phyloP scores from a whole-genome alignment of 768 basidiomycete species.

The Auricularia cornea region DNA sequence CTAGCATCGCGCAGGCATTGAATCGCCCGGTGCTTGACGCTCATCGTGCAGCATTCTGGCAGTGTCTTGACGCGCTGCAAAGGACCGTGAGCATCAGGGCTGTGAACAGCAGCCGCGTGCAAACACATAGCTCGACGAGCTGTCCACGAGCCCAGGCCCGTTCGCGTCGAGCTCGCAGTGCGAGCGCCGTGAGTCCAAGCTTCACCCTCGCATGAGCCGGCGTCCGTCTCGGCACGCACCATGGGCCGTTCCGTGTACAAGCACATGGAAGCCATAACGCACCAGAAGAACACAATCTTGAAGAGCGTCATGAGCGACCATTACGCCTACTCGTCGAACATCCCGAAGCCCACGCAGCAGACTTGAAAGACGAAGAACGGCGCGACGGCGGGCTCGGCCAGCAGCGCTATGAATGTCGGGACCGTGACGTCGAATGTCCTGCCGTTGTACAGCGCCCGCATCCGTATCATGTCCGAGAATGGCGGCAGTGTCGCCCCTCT shows the following conservation, averaged over 20 bases:
- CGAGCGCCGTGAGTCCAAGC: too few relatives aligned
- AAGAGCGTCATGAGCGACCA: constrained; percentile 96
- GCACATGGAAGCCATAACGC: too few relatives aligned
- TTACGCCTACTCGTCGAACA: constrained; percentile 98
- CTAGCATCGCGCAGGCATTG: constrained; percentile 68
- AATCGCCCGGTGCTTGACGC: constrained; percentile 82
- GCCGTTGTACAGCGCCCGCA: constrained; percentile 68
- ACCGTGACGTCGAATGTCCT: constrained; percentile 98
- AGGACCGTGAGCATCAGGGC: too few relatives aligned
- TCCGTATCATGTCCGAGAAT: constrained; percentile 33
- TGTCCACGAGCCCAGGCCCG: too few relatives aligned
- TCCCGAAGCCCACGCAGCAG: constrained; percentile 97
- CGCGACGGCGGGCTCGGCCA: constrained; percentile 92
- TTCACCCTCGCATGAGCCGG: too few relatives aligned
- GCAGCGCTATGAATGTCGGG: constrained; percentile 86
- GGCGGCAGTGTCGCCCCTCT: constrained; percentile 27
- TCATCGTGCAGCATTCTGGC: constrained; percentile 95
- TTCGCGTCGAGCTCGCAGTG: too few relatives aligned
- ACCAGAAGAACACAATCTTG: constrained; percentile 98
- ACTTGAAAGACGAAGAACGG: constrained; percentile 99
- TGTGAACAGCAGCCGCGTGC: too few relatives aligned
- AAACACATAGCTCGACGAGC: too few relatives aligned
- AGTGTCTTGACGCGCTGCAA: constrained; percentile 81
- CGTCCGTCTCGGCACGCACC: too few relatives aligned
- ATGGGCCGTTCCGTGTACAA: too few relatives aligned